Evolutionary conservation across 1,284 basidiomycete species (phyloP), one percentile per base, ranked within the genome.

Genomic region (Schizophyllum amplum): DNA sequence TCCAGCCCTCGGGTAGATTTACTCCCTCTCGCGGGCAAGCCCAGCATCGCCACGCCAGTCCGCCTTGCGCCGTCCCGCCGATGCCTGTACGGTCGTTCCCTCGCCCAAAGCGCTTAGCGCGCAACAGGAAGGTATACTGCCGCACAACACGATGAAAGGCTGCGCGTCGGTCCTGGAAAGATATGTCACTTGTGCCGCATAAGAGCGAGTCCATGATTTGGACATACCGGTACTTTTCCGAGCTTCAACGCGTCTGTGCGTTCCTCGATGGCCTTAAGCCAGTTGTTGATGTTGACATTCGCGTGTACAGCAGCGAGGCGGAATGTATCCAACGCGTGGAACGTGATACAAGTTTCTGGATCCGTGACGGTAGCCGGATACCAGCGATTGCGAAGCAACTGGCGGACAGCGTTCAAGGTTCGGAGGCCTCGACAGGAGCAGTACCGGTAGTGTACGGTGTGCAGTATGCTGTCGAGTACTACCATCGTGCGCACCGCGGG

Each of bases 401-500:
- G 71, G 49, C 13, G 52, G 49, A 46, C n/a, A 46, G 11, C 11
- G 42, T 11, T n/a, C n/a, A n/a, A 11, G n/a, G 11, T n/a, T n/a
- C 42, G 11, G 24, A 1, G 56, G 13, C 24, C 13, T 11, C 60
- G 55, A 60, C 72, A 75, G 0, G 59, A 63, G 53, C 72, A 75
- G 57, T 65, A 72, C 49, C 69, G 58, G 3, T 74, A 24, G 1
- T 52, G 56, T 4, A 74, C 63, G 0, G 63, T 27, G 50, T 72
- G 70, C n/a, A 74, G 60, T 0, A 64, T 66, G 4, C 56, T 60
- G 57, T 73, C 61, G 11, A 75, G 50, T 4, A 72, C 62, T 0
- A 66, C 57, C 51, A 74, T 71, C 13, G 64, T 57, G 22, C 51
- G 47, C 20, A 48, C 24, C 3, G 56, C 51, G 1, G 23, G 47